Conservation (phyloP, 148 eudicot genomes). For the Agrostemma githago region DNA sequence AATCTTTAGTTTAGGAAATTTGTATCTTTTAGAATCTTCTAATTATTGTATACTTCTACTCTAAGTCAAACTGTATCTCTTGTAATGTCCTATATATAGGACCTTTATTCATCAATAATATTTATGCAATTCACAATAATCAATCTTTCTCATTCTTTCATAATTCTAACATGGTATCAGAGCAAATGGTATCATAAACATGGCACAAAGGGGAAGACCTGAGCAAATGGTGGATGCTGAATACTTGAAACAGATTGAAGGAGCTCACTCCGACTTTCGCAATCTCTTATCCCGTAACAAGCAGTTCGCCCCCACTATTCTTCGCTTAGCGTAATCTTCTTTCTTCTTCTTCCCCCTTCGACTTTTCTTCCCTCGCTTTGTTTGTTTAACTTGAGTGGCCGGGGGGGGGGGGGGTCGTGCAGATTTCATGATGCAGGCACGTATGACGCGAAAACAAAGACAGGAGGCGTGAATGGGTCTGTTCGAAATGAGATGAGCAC, state of each 20-base stretch:
- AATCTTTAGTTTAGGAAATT: no score
- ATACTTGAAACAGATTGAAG: neutral
- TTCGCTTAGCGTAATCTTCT: slow-evolving; percentile 64
- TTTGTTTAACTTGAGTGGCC: no score
- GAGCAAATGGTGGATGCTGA: neutral
- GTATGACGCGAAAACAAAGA: slow-evolving; percentile 51
- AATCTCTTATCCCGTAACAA: slow-evolving; percentile 53
- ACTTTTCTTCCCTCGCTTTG: no score
- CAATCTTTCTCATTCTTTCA: no score
- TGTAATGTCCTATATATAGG: no score
- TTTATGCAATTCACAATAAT: no score
- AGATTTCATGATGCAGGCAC: slow-evolving; percentile 98
- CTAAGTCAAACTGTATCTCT: no score
- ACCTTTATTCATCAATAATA: no score
- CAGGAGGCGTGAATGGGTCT: slow-evolving; percentile 95
- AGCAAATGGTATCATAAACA: no score
- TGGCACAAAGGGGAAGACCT: neutral
- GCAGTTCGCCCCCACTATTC: slow-evolving; percentile 75
- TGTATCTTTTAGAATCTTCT: no score
- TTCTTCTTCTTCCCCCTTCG: neutral
- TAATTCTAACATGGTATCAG: no score
- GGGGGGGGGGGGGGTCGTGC: neutral
- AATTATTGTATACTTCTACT: no score
- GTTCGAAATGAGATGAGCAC: slow-evolving; percentile 63
- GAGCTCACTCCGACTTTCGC: slow-evolving; percentile 55